phyloP scores from a whole-genome alignment of 352 stramenopile genomes.

The Phytophthora pistaciae region DNA sequence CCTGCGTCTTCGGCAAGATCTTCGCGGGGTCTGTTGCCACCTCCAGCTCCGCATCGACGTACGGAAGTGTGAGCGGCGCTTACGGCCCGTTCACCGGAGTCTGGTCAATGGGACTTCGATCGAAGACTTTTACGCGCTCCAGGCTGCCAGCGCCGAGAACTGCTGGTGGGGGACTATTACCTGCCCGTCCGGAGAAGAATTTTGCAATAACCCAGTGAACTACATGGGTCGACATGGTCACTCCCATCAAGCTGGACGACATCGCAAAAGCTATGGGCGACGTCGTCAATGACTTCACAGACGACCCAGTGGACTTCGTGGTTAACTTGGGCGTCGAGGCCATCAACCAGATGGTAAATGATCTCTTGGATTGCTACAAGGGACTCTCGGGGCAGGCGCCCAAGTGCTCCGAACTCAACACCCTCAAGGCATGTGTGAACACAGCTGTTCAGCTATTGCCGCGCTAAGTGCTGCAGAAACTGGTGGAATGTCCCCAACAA shows the following conservation, averaged over 20 bases:
- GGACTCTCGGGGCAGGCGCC: not conserved
- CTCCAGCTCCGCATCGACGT: not conserved
- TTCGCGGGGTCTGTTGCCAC: not conserved
- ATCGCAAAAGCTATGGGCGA: not conserved
- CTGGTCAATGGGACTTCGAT: not conserved
- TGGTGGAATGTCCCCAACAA: not conserved
- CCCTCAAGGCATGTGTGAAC: conserved; percentile 2
- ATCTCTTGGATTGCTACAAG: conserved; percentile 6
- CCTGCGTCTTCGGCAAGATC: not conserved
- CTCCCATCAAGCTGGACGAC: not conserved
- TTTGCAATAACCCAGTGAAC: conserved; percentile 6
- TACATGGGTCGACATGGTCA: not conserved
- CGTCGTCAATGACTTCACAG: not conserved
- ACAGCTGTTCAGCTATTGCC: not conserved
- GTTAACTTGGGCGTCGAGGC: not conserved
- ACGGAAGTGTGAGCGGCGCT: not conserved
- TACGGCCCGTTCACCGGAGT: not conserved
- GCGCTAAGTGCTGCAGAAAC: not conserved
- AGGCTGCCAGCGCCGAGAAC: not conserved
- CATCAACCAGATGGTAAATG: not conserved
- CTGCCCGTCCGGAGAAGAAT: not conserved
- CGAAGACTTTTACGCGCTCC: not conserved
- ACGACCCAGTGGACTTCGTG: conserved; percentile 1
- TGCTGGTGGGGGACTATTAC: conserved; percentile 8
- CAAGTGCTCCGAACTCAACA: conserved; percentile 2